Evolutionary conservation across 306 rosid genomes (phyloP).

Genomic region (Quillaja saponaria): DNA sequence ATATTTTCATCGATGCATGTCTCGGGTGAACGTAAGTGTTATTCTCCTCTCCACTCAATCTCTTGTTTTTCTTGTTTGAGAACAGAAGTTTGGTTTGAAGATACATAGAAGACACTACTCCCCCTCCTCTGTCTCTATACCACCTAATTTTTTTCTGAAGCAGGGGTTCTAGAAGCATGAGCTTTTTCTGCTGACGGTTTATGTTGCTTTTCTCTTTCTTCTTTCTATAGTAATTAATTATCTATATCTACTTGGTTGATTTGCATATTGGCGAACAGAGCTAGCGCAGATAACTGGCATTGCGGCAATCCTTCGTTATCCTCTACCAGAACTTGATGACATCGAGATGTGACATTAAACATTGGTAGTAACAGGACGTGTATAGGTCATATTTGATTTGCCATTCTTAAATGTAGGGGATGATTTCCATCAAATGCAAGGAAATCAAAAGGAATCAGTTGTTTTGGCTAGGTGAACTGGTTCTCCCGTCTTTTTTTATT

Average conservation of each 20-base stretch:
- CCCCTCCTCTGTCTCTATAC: no score
- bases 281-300: constrained; percentile 68
- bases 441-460: background rate
- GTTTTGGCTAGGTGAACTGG: background rate
- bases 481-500: no score
- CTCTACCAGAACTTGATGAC: constrained; percentile 95
- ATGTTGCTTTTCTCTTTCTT: background rate
- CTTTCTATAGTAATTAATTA: background rate
- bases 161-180: background rate
- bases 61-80: background rate
- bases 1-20: constrained; percentile 92
- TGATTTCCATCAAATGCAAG: background rate
- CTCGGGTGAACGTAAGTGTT: constrained; percentile 94
- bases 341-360: constrained; percentile 63
- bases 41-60: constrained; percentile 1
- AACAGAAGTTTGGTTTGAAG: no score
- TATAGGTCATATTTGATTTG: background rate
- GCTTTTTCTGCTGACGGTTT: constrained; percentile 5
- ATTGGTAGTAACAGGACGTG: background rate
- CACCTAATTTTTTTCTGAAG: no score
- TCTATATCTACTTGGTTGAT: constrained; percentile 10
- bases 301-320: constrained; percentile 94
- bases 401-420: constrained; percentile 11
- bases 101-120: no score
- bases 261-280: constrained; percentile 52